Percentiles rank a stretch among this genome's conserved stretches.
Evolutionary conservation across 768 basidiomycete genomes (phyloP).

Genomic region (Clitopilus hobsonii): DNA sequence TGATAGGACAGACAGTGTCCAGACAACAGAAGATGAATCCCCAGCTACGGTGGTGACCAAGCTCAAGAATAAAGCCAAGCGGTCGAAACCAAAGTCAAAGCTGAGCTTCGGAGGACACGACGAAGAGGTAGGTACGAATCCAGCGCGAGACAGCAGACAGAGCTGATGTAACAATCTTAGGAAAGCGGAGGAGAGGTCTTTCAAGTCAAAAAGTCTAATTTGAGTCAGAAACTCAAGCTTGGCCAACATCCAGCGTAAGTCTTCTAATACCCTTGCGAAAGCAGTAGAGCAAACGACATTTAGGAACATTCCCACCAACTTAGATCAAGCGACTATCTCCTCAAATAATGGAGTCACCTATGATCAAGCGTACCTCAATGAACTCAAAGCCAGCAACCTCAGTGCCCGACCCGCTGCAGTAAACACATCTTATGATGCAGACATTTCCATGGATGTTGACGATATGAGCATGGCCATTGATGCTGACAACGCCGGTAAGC

Average conservation of each 20-base stretch:
- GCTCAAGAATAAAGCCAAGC: slow-evolving; percentile 69
- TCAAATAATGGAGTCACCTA: slow-evolving; percentile 57
- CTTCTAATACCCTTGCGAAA: slow-evolving; percentile 4
- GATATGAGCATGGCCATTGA: slow-evolving; percentile 21
- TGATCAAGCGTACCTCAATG: slow-evolving; percentile 65
- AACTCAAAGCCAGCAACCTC: slow-evolving; percentile 76
- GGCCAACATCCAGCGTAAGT: slow-evolving; percentile 51
- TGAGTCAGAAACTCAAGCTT: slow-evolving; percentile 63
- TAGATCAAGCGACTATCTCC: slow-evolving; percentile 56
- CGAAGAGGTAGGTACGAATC: slow-evolving; percentile 47
- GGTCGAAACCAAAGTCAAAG: slow-evolving; percentile 57
- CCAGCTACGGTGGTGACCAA: slow-evolving; percentile 61
- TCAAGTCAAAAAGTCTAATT: slow-evolving; percentile 74
- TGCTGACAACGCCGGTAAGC: slow-evolving; percentile 25
- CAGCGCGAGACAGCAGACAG: slow-evolving; percentile 6
- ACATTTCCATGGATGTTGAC: slow-evolving; percentile 45
- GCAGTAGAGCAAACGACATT: slow-evolving; percentile 10
- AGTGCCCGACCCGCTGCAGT: slow-evolving; percentile 40
- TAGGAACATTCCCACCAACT: slow-evolving; percentile 40
- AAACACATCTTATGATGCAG: slow-evolving; percentile 41
- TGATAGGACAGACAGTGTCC: slow-evolving; percentile 13
- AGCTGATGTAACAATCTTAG: slow-evolving; percentile 33
- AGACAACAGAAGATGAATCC: slow-evolving; percentile 39
- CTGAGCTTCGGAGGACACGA: slow-evolving; percentile 74
- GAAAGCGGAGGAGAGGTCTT: slow-evolving; percentile 61